Base-by-base conservation (phyloP, 1,284 basidiomycete species). In the Cryptococcus jaspeensis region DNA sequence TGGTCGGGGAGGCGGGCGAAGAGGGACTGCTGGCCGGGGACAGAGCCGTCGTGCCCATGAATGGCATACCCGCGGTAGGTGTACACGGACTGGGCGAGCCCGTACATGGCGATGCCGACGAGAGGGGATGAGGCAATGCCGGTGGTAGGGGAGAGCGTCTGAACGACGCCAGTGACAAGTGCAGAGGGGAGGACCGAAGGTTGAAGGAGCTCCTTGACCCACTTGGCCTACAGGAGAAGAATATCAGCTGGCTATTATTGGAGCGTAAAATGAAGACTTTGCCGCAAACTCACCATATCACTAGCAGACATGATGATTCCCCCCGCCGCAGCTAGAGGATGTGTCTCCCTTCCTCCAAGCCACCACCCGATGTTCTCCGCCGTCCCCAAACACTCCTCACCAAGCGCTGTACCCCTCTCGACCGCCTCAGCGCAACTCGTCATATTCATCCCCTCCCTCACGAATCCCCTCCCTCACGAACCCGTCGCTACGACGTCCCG, bases 221-320 rank as follows among this genome's bases (percentile, higher is more conserved):
- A 61, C 54, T 57, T 59, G 39, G 39, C 39, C 39, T 41, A n/a
- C n/a, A n/a, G n/a, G n/a, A 15, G 15, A n/a, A 16, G 20, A 41
- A 7, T 9, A 41, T 41, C 16, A 41, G 7, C 7, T 41, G 16
- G 15, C n/a, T 20, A 6, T n/a, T 46, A 18, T 12, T 41, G 13
- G 16, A 41, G 15, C 15, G 22, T 42, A 41, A 6, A 4, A 15
- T 18, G n/a, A n/a, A n/a, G n/a, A n/a, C n/a, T n/a, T n/a, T n/a
- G n/a, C n/a, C n/a, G n/a, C n/a, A n/a, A 8, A 58, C 66, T 55
- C 43, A 69, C 71, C 55, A 69, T 53, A 40, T 74, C 72, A 5
- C 52, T 53, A 2, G 61, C 62, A 6, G 60, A 60, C 15, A 59
- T 58, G 40, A 73, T 62, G 0, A 74, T 51, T 5, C 70, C 71